Conservation (phyloP, 1,284 basidiomycete species). For the Anthracocystis setariae region DNA sequence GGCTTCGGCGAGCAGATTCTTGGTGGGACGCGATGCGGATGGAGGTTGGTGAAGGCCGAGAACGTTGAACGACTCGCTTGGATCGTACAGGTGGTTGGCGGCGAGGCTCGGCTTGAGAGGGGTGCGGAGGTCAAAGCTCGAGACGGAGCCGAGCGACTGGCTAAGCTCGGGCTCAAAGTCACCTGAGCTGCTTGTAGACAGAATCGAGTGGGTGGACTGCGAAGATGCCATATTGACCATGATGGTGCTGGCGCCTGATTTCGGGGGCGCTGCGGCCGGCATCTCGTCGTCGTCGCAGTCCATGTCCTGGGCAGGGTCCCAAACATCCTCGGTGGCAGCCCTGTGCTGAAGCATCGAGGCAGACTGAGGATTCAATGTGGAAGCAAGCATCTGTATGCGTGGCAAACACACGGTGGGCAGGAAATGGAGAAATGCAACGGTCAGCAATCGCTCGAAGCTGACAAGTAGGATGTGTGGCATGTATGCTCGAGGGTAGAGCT, state of each 20-base stretch:
- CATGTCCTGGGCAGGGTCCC: constrained; percentile 47
- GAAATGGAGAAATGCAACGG: neutral
- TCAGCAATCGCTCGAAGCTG: constrained; percentile 3
- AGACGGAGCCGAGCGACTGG: constrained; percentile 52
- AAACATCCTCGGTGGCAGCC: constrained; percentile 14
- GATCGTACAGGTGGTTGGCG: constrained; percentile 34
- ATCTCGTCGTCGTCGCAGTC: constrained; percentile 41
- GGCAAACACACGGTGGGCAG: neutral
- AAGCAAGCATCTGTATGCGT: constrained; percentile 32
- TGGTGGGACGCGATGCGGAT: constrained; percentile 16
- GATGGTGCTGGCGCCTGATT: constrained; percentile 12
- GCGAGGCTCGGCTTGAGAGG: constrained; percentile 48
- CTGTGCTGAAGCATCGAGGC: constrained; percentile 24
- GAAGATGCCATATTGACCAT: constrained; percentile 44
- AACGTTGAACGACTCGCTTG: constrained; percentile 30
- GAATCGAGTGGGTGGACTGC: constrained; percentile 40
- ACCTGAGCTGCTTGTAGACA: constrained; percentile 41
- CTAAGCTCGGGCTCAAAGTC: constrained; percentile 53
- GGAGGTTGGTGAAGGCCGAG: constrained; percentile 37
- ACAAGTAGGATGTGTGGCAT: neutral
- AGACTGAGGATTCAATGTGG: constrained; percentile 15
- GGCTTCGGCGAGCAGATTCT: constrained; percentile 38
- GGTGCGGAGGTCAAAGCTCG: constrained; percentile 55
- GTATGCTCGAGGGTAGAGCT: neutral
- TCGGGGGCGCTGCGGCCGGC: constrained; percentile 13